phyloP scores from a whole-genome alignment of 805 yeast genomes.

The Wickerhamomyces canadensis region DNA sequence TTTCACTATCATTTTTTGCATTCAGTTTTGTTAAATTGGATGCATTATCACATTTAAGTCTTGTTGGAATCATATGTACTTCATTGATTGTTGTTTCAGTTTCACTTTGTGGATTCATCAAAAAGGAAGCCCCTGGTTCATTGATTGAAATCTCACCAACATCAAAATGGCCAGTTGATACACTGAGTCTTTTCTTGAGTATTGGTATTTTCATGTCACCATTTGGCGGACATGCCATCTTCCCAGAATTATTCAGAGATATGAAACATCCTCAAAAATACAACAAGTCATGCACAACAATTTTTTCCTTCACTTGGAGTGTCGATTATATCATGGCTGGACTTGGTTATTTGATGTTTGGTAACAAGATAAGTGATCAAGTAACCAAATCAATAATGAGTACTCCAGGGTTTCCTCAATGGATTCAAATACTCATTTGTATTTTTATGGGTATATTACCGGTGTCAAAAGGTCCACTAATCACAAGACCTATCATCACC shows the following conservation, averaged over 20 bases:
- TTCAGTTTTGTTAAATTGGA: constrained; percentile 51
- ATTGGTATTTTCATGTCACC: constrained; percentile 70
- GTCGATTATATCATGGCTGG: constrained; percentile 60
- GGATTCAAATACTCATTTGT: constrained; percentile 41
- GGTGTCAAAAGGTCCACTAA: constrained; percentile 70
- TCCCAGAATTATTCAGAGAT: constrained; percentile 71
- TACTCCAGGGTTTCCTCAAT: constrained; percentile 61
- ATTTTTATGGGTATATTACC: constrained; percentile 63
- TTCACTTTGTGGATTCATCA: constrained; percentile 40
- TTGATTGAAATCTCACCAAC: constrained; percentile 40
- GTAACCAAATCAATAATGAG: constrained; percentile 69
- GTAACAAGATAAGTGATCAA: constrained; percentile 59
- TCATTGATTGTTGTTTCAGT: constrained; percentile 42
- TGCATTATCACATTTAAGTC: constrained; percentile 47
- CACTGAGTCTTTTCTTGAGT: constrained; percentile 38
- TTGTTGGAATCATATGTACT: constrained; percentile 54
- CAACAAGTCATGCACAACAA: constrained; percentile 42
- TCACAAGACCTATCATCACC: constrained; percentile 65
- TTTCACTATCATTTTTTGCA: constrained; percentile 35
- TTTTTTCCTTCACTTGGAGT: constrained; percentile 52
- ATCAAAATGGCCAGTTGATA: constrained; percentile 34
- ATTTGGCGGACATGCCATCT: constrained; percentile 81
- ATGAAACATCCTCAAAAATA: constrained; percentile 68
- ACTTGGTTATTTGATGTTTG: constrained; percentile 78
- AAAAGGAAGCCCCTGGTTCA: constrained; percentile 47